Evolutionary conservation across 2,329 filamentous ascomycete genomes (phyloP), one percentile per base, ranked within the genome.

Genomic region (Leptographium flavum): DNA sequence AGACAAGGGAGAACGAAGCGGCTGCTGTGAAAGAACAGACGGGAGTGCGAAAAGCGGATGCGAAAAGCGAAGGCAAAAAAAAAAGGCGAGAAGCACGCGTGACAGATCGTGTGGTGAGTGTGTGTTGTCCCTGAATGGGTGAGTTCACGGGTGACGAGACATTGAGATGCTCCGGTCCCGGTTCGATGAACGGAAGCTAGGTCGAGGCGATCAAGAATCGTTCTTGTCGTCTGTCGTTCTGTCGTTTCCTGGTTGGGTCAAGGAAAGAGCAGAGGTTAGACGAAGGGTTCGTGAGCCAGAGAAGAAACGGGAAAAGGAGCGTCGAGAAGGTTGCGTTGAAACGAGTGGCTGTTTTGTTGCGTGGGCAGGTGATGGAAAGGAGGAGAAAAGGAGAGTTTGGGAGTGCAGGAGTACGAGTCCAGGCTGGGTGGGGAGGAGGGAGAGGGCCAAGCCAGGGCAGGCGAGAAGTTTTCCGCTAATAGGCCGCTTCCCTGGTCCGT

Each of bases 141-240:
- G 22, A 35, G 5, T 32, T 49, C 40, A 47, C 22, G 37, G n/a
- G 36, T 38, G 45, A 43, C 32, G 37, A 47, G 45, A 49, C 48
- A 49, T 49, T 30, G 45, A 38, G 31, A 21, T 33, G 19, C 14
- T 25, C 37, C 43, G n/a, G 15, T 28, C 39, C 22, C 35, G 19
- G 36, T 25, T 27, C 13, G 21, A n/a, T 3, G 4, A n/a, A n/a
- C n/a, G n/a, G n/a, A n/a, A n/a, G n/a, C n/a, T n/a, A n/a, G n/a
- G n/a, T n/a, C n/a, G 17, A 11, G 22, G 21, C 22, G 22, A 15
- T 39, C 37, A 22, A 39, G 21, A 21, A 11, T 22, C 6, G 37
- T 6, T 10, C n/a, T 3, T 33, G 2, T 10, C n/a, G 14, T 14
- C n/a, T 33, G 14, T 33, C 9, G 14, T 7, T 3, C 9, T 33